Base-by-base conservation (phyloP, 352 stramenopile genomes). In the Stramenopiles sp. region DNA sequence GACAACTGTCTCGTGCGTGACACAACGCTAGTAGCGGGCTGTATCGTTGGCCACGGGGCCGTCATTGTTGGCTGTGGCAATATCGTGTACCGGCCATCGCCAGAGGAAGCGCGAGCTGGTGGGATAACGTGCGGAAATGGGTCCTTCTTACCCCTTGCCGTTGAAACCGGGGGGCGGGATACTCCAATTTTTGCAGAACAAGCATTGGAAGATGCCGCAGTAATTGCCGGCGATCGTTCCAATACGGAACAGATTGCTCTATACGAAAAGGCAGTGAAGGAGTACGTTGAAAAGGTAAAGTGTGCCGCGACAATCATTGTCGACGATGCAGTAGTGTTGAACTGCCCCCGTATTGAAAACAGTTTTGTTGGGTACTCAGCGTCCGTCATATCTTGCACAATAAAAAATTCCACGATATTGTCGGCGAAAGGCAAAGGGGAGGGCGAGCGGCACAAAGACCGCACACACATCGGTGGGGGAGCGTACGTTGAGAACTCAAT, bases 131-230 rank as follows among this genome's bases (percentile, higher is more conserved):
- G 82, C 71, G 82, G 81, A 35, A 93, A 89, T 74, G 86, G 86
- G 1, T 75, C 74, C 6, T 76, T 81, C 74, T 78, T 92, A 6
- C 85, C 89, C 36, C 84, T 93, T 6, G 87, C 87, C 68, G 85
- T 92, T 33, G 87, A 92, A 68, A 89, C 81, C 12, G 87, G 87
- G 4, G 88, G 88, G 0, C 83, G 87, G 31, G 79, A 89, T 74
- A 74, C 92, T 6, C 81, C 81, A 4, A 77, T 89, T 1, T 80
- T 91, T 4, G 86, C 85, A 0, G 87, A 92, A 43, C 68, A 92
- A 37, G 80, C 85, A 0, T 92, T 91, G 68, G 37, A 74, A 0
- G 79, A 89, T 73, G 1, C 18, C 0, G 32, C 75, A 32, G 81
- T 88, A 12, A 76, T 88, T 1, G 53, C 78, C 3, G 74, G 74